Evolutionary conservation across 495 filamentous ascomycete genomes (phyloP), one percentile per base, ranked within the genome.

Genomic region (Parathielavia hyrcaniae): DNA sequence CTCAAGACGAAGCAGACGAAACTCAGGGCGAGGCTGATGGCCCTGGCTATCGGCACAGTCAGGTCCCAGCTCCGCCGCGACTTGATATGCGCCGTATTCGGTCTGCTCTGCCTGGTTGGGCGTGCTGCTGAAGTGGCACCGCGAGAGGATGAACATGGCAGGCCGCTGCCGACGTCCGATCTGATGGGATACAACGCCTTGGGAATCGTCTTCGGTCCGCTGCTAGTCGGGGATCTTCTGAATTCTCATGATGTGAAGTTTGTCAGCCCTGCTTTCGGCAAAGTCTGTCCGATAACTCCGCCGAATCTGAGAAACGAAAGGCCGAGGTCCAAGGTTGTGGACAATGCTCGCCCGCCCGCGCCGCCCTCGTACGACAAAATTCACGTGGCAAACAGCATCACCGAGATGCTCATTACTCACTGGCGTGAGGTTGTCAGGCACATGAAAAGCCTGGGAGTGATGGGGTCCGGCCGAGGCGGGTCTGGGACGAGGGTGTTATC

Each of bases 51-150:
- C 40, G 69, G 77, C 4, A 77, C 77, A 9, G 69, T 84, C 48
- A 71, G 66, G 52, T 83, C 83, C 23, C 77, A 78, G 51, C 81
- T 80, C 53, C 76, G 80, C n/a, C 72, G 83, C 9, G 78, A 84
- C 50, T 68, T 87, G 22, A 84, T 87, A 50, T 85, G 81, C 62
- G 81, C 83, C 26, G 82, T 87, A 1, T 83, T 87, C 61, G 84
- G 84, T 16, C 72, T 86, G 39, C 70, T 86, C 12, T 78, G 73
- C 34, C 69, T 83, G 54, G 73, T 85, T 40, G 82, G 80, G 2
- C 65, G 75, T 34, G 68, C 74, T 19, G 79, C 80, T 2, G 79
- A 83, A 60, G 72, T 68, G 23, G 63, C 74, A 1, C 69, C 71
- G 2, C 72, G 77, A 34, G 77, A 81, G 52, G 76, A 79, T 39